Percentiles rank a stretch among this genome's conserved stretches.
phyloP scores from a whole-genome alignment of 257 asterid species.

The Eucommia ulmoides region DNA sequence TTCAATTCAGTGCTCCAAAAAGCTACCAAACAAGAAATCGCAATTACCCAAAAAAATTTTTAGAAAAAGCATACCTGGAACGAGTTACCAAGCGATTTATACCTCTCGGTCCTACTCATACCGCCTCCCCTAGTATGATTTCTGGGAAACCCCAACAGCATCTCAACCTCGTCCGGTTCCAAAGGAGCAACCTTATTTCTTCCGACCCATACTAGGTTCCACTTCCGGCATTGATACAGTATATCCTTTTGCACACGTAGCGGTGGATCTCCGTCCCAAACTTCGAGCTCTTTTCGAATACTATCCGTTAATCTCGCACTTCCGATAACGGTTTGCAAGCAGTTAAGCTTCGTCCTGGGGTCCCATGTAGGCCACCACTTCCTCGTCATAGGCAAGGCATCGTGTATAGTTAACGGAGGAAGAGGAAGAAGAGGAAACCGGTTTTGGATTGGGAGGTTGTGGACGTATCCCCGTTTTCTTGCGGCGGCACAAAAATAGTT shows the following conservation, averaged over 20 bases:
- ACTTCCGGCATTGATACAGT: constrained; percentile 59
- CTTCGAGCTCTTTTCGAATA: constrained; percentile 34
- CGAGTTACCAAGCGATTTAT: constrained; percentile 77
- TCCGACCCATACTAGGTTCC: constrained; percentile 95
- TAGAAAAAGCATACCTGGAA: constrained; percentile 49
- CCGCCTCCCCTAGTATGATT: constrained; percentile 95
- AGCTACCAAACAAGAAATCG: no score
- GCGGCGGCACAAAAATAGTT: constrained; percentile 39
- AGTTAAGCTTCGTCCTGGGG: constrained; percentile 35
- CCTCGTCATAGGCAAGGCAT: constrained; percentile 41
- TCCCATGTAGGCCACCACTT: constrained; percentile 71
- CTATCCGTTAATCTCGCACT: constrained; percentile 39
- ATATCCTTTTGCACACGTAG: constrained; percentile 27
- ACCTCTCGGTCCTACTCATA: constrained; percentile 71
- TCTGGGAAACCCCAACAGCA: constrained; percentile 67
- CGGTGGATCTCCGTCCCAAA: constrained; percentile 47
- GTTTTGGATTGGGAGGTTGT: constrained; percentile 42
- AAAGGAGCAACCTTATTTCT: constrained; percentile 76
- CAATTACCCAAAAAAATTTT: no score
- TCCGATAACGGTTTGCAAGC: constrained; percentile 37
- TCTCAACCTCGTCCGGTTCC: constrained; percentile 77
- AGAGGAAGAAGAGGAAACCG: constrained; percentile 46
- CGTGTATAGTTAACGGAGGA: constrained; percentile 37
- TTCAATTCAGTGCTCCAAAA: no score
- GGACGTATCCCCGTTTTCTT: constrained; percentile 53